phyloP scores from a whole-genome alignment of 1,139 yeast species.

The Pichia sp. region DNA sequence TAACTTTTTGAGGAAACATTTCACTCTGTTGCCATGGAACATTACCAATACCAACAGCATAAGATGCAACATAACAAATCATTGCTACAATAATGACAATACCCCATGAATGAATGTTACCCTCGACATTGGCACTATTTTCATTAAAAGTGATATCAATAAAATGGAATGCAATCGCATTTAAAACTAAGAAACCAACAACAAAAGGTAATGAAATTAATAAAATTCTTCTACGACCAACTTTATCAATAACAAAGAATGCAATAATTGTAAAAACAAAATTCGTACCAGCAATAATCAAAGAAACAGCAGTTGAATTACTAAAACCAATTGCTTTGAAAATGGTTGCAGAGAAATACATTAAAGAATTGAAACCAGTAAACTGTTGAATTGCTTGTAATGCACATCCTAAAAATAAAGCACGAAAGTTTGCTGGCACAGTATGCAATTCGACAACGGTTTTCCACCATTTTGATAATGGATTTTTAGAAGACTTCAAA shows the following conservation, averaged over 20 bases:
- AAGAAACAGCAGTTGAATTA: slow-evolving; percentile 87
- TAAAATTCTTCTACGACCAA: slow-evolving; percentile 80
- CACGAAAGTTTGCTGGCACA: slow-evolving; percentile 79
- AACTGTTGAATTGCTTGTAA: slow-evolving; percentile 93
- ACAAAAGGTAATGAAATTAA: slow-evolving; percentile 73
- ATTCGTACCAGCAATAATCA: slow-evolving; percentile 87
- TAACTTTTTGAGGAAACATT: slow-evolving; percentile 83
- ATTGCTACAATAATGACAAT: slow-evolving; percentile 75
- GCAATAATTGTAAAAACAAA: slow-evolving; percentile 81
- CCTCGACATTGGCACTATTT: slow-evolving; percentile 38
- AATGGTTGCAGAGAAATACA: slow-evolving; percentile 89
- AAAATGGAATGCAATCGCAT: slow-evolving; percentile 86
- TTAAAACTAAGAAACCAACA: slow-evolving; percentile 66
- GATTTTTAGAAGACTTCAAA: slow-evolving; percentile 26
- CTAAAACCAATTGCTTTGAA: slow-evolving; percentile 83
- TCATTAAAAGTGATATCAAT: slow-evolving; percentile 53
- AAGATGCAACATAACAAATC: slow-evolving; percentile 81
- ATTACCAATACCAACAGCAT: slow-evolving; percentile 92
- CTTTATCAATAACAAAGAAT: slow-evolving; percentile 71
- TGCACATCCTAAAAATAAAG: slow-evolving; percentile 82
- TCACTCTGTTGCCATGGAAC: slow-evolving; percentile 99
- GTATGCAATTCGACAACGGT: slow-evolving; percentile 64
- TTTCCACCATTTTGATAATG: slow-evolving; percentile 49
- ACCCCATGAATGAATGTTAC: slow-evolving; percentile 70
- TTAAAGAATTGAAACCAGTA: slow-evolving; percentile 89